Base-by-base conservation (phyloP, 1,139 yeast species). In the Pichia sp. region DNA sequence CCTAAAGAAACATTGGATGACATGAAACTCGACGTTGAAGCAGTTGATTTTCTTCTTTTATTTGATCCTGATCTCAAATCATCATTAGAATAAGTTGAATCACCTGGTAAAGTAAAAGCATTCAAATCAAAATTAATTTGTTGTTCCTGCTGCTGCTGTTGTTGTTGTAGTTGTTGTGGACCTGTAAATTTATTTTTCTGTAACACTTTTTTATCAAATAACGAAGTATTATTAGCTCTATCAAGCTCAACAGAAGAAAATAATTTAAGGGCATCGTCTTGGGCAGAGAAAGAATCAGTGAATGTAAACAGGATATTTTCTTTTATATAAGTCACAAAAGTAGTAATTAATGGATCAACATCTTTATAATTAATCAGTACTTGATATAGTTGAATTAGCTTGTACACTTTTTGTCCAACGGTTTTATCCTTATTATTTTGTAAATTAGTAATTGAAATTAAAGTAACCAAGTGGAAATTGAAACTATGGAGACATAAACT, bases 401-500 rank as follows among this genome's bases (percentile, higher is more conserved):
- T 53, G 16, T 38, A 30, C 9, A 55, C 42, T 37, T 49, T 57
- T 25, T 36, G 41, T 24, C 48, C 47, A 10, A 51, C 29, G 9
- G 35, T 32, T 30, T 45, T 45, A 29, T 52, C 54, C 12, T 41
- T 40, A 3, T 47, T 36, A 20, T 50, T 49, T 25, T 53, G 51
- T 27, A 59, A 46, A 20, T 42, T 46, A 16, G 51, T 50, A 6
- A 59, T 50, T 12, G 61, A 51, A 29, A 58, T 43, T 41, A 59
- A 44, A 11, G 53, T 52, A 35, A 59, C 28, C 30, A 59, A 47
- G 41, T 59, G 63, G 42, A 59, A 58, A 42, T 59, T 59, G 48
- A 59, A 59, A 45, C 62, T 56, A 41, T 58, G 59, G 30, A 57
- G 51, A 36, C 60, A 49, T 33, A 59, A 43, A 41, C 43, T 47